A percentile compares a stretch with the other conserved stretches of the same genome.
These are phyloP conservation scores for Phytophthora hibernalis DNA, from an alignment of 352 stramenopile species.

Conservation along the genomic window DNA sequence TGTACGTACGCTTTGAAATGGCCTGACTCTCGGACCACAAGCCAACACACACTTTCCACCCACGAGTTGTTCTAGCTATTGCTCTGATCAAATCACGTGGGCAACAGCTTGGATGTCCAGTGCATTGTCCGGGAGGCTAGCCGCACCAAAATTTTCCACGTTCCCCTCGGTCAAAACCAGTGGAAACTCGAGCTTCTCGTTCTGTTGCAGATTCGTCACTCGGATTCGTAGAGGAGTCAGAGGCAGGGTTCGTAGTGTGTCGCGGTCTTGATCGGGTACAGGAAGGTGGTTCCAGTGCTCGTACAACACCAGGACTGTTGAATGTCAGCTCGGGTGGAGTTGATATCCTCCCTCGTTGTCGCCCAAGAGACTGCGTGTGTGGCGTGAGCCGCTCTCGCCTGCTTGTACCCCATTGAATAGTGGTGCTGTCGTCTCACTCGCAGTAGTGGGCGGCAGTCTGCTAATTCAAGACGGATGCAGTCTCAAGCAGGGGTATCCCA, in stretches of 20 bases:
- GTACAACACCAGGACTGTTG: not conserved
- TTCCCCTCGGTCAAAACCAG: conserved; percentile 14
- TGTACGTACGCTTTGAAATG: conserved; percentile 29
- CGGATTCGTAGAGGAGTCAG: conserved; percentile 3
- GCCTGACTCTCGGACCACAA: conserved; percentile 17
- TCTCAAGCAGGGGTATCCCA: not conserved
- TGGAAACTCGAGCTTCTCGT: conserved; percentile 17
- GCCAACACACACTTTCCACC: conserved; percentile 25
- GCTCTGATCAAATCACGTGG: not conserved
- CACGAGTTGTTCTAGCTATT: conserved; percentile 2
- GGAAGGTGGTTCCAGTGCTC: not conserved
- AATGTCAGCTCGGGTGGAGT: not conserved
- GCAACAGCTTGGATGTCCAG: conserved; percentile 18
- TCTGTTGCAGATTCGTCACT: conserved; percentile 14
- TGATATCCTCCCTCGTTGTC: not conserved
- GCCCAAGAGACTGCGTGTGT: conserved; percentile 5
- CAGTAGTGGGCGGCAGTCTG: not conserved
- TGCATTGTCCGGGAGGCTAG: conserved; percentile 7
- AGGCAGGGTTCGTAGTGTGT: too few species aligned
- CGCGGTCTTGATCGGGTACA: not conserved
- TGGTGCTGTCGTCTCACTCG: not conserved
- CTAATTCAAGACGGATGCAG: conserved; percentile 1
- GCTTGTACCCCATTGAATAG: conserved; percentile 12
- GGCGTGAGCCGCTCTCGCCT: not conserved
- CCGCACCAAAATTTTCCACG: conserved; percentile 10